Base-by-base conservation (phyloP, 2,329 filamentous ascomycete species). In the Fonsecaea pedrosoi region DNA sequence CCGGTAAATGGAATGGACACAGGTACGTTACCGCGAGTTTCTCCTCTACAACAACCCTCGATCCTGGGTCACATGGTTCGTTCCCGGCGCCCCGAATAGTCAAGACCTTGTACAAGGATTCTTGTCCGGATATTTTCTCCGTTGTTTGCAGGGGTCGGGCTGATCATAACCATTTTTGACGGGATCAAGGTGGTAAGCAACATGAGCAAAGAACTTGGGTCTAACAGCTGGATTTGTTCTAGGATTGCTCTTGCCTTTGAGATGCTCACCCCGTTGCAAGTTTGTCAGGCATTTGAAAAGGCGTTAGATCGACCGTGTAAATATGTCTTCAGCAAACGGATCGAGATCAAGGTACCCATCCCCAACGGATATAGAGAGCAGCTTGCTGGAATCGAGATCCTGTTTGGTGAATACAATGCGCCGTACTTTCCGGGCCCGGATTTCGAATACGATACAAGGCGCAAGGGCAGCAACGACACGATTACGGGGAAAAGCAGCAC, bases 231-330 rank as follows among this genome's bases (percentile, higher is more conserved):
- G 34, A 45, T 35, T 38, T 32, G 30, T 32, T 4, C 65, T 54
- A 90, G 94, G 66, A 92, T 98, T 69, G 92, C 94, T 15, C 84
- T 98, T 56, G 93, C 94, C 3, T 98, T 96, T 77, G 93, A 97
- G 77, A 90, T 92, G 73, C 85, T 98, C 55, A 92, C 91, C 0
- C 95, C 95, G 0, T 82, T 84, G 35, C 91, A 97, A 82, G 92
- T 90, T 15, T 97, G 94, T 78, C 83, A 86, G 56, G 87, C 89
- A 37, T 98, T 98, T 78, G 86, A 89, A 40, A 87, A 87, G 61
- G 94, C 92, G 15, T 84, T 98, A 21, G 88, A 89, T 57, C 86
- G 92, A 53, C 90, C 89, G 0, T 92, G 96, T 60, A 85, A 83
- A 54, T 99, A 98, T 79, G 85, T 90, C 65, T 87, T 87, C 67